Percentiles rank a stretch among this genome's conserved stretches.
Conservation (phyloP, 257 asterid species). For the Solanum pinnatisectum region DNA sequence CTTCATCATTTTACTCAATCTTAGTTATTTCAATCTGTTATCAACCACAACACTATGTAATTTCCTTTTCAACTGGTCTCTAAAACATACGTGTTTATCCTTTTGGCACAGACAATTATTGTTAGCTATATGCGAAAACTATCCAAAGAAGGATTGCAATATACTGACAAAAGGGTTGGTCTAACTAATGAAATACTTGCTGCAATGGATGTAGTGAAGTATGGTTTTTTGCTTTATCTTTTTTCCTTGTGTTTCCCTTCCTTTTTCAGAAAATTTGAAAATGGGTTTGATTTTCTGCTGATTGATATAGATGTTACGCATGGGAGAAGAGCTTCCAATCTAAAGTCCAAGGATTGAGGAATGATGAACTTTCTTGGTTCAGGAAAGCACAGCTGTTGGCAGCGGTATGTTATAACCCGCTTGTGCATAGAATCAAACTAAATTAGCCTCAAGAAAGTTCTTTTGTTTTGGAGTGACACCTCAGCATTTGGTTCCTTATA, state of each 20-base stretch:
- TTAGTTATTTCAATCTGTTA: background rate
- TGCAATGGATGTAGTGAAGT: constrained; percentile 92
- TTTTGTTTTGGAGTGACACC: background rate
- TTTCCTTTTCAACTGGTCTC: background rate
- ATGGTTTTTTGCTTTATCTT: constrained; percentile 2
- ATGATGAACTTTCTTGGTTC: constrained; percentile 73
- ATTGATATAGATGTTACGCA: constrained; percentile 53
- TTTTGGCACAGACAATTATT: constrained; percentile 51
- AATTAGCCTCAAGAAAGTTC: background rate
- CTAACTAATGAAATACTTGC: constrained; percentile 74
- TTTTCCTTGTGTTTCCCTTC: background rate
- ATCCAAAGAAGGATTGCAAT: constrained; percentile 68
- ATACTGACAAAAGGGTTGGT: constrained; percentile 80
- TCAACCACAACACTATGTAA: background rate
- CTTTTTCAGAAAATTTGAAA: background rate
- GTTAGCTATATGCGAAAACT: constrained; percentile 65
- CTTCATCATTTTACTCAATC: background rate
- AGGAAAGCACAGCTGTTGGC: constrained; percentile 62
- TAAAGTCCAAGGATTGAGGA: constrained; percentile 52
- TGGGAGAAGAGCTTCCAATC: constrained; percentile 84
- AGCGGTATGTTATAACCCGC: constrained; percentile 39
- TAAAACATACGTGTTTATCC: constrained; percentile 8
- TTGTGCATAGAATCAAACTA: background rate
- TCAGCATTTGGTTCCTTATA: background rate
- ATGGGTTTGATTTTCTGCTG: background rate